Percentiles rank a stretch among this genome's conserved stretches.
Conservation (phyloP, 495 filamentous ascomycete species). For the Penicillium waksmanii region DNA sequence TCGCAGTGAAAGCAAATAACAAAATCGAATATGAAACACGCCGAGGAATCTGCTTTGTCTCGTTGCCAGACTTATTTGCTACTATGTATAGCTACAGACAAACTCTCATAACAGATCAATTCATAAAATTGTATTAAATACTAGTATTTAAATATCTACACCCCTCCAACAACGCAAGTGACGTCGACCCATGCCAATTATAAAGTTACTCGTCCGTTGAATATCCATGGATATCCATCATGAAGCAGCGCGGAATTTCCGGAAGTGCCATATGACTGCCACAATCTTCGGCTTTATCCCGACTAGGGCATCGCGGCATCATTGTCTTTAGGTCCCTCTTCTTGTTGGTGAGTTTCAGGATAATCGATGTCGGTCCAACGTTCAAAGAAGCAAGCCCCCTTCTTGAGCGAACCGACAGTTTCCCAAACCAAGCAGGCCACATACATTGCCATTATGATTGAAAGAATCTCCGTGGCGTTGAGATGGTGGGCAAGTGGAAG, state of each 20-base stretch:
- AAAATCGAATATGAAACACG: too few species aligned
- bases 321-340: not conserved
- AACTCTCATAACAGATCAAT: too few species aligned
- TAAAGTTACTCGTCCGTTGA: not conserved
- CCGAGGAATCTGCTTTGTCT: too few species aligned
- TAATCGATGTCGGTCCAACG: conserved; percentile 37
- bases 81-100: too few species aligned
- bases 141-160: not conserved
- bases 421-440: conserved; percentile 39
- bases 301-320: not conserved
- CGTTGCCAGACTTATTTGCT: too few species aligned
- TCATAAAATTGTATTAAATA: not conserved
- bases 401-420: conserved; percentile 35
- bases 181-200: not conserved
- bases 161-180: not conserved
- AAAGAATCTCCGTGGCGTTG: conserved; percentile 31
- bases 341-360: conserved; percentile 20
- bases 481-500: conserved; percentile 34
- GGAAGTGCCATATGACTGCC: too few species aligned
- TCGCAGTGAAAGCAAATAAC: too few species aligned
- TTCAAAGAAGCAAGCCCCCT: conserved; percentile 37
- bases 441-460: conserved; percentile 40
- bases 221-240: not conserved
- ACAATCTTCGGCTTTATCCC: too few species aligned
- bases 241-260: not conserved